Evolutionary conservation across 495 filamentous ascomycete species (phyloP), one percentile per base, ranked within the genome.

Genomic region (Bryoglossum gracile): DNA sequence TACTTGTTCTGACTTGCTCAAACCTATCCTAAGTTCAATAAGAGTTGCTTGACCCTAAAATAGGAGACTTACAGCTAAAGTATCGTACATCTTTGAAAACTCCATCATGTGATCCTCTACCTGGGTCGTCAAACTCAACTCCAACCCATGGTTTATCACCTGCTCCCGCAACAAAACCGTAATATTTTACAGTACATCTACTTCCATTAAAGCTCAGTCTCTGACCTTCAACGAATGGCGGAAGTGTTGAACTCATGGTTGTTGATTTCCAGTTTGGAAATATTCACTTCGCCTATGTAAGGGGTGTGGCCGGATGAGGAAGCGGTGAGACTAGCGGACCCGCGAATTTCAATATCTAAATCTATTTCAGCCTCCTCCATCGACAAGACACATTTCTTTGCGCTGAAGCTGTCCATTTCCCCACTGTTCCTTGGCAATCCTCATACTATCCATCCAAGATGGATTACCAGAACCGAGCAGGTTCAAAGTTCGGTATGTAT

Each of bases 401-500:
- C n/a, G n/a, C n/a, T n/a, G n/a, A n/a, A n/a, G n/a, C n/a, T n/a
- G n/a, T n/a, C n/a, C n/a, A n/a, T n/a, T n/a, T n/a, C n/a, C n/a
- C n/a, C n/a, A n/a, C n/a, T n/a, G n/a, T n/a, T n/a, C n/a, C n/a
- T n/a, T n/a, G n/a, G n/a, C n/a, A n/a, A n/a, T n/a, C n/a, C n/a
- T n/a, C n/a, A n/a, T n/a, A n/a, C n/a, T 25, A 32, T 39, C 19
- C 33, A n/a, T 19, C 33, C 43, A 63, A 43, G n/a, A 80, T 82
- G 78, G 78, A 81, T 57, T 74, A 74, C 58, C 76, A 98, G 78
- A 96, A 96, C 68, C 87, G 92, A 58, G 92, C 89, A 50, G 92
- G 92, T 47, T 94, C 88, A 68, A 96, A 96, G 67, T 96, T 97
- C 75, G 92, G 92, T n/a, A n/a, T n/a, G n/a, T n/a, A n/a, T n/a